Conservation (phyloP, 208 protist species). For the Tritrichomonas foetus region DNA sequence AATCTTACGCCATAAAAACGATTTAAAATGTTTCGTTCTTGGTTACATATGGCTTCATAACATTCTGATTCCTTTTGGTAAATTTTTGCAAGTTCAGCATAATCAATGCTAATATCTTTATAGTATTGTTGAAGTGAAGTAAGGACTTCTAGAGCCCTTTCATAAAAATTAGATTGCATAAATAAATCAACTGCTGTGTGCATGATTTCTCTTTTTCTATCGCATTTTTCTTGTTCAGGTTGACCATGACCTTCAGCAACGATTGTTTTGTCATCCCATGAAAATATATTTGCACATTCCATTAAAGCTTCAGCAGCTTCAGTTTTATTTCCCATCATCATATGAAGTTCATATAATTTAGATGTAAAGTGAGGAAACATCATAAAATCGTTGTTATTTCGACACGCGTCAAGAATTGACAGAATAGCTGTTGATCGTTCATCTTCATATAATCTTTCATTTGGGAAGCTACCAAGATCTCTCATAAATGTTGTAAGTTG, state of each 20-base stretch:
- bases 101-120: background rate
- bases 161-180: background rate
- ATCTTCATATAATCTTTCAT: constrained; percentile 6
- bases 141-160: background rate
- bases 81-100: background rate
- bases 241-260: background rate
- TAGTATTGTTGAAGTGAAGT: background rate
- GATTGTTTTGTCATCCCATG: background rate
- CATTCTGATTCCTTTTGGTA: background rate
- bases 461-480: background rate
- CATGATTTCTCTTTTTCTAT: background rate
- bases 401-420: background rate
- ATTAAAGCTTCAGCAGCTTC: constrained; percentile 32
- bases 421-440: background rate
- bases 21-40: background rate
- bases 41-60: background rate
- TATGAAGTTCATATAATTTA: constrained; percentile 12
- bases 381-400: background rate
- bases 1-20: background rate
- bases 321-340: background rate
- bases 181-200: background rate
- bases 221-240: background rate
- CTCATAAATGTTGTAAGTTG: background rate
- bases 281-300: background rate
- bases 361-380: background rate